A percentile compares a stretch with the other conserved stretches of the same genome.
phyloP scores from a whole-genome alignment of 129 eudicot genomes.

The Solidago caesia region DNA sequence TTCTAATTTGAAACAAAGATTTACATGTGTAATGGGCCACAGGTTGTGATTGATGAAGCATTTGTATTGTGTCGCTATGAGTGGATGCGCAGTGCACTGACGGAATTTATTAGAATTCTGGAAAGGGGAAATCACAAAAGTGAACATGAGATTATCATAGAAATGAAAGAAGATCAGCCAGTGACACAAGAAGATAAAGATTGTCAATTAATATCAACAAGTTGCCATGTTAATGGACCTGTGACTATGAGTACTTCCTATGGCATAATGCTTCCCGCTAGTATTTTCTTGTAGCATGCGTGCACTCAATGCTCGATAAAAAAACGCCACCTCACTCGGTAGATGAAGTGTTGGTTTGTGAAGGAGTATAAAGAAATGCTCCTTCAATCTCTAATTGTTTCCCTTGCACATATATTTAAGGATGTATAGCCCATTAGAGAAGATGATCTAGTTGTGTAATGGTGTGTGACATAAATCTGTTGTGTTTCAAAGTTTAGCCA shows the following conservation, averaged over 20 bases:
- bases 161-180: slow-evolving; percentile 23
- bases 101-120: slow-evolving; percentile 35
- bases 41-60: slow-evolving; percentile 53
- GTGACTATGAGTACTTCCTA: slow-evolving; percentile 32
- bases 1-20: not conserved
- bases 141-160: slow-evolving; percentile 27
- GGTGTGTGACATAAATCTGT: slow-evolving; percentile 18
- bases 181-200: slow-evolving; percentile 33
- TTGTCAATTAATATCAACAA: slow-evolving; percentile 36
- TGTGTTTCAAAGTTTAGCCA: slow-evolving; percentile 15
- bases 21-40: slow-evolving; percentile 16
- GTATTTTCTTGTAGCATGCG: slow-evolving; percentile 36
- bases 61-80: slow-evolving; percentile 55
- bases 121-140: slow-evolving; percentile 17
- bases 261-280: slow-evolving; percentile 42
- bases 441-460: slow-evolving; percentile 21
- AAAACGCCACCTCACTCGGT: not conserved
- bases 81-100: slow-evolving; percentile 64
- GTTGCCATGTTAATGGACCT: slow-evolving; percentile 43
- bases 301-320: not conserved
- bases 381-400: slow-evolving; percentile 14
- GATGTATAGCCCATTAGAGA: slow-evolving; percentile 31
- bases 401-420: slow-evolving; percentile 26
- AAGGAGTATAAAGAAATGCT: not conserved
- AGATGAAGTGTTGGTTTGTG: not conserved